Conservation (phyloP, 768 basidiomycete genomes). For the Leccinellum albellum region DNA sequence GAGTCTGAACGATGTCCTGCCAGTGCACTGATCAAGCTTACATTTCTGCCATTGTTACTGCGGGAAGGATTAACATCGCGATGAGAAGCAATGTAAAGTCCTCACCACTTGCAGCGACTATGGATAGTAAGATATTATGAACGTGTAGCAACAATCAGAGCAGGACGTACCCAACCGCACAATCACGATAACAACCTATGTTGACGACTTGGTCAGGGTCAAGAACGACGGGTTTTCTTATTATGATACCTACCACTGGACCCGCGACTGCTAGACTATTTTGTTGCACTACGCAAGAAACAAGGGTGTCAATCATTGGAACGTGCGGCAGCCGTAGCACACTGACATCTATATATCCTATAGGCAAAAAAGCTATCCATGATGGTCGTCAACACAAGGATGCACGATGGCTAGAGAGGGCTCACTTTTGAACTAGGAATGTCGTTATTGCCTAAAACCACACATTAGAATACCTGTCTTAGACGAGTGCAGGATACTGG, state of each 20-base stretch:
- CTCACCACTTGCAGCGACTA: constrained; percentile 24
- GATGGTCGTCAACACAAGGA: background rate
- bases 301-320: background rate
- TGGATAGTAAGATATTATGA: background rate
- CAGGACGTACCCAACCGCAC: constrained; percentile 15
- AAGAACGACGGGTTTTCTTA: background rate
- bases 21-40: constrained; percentile 4
- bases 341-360: constrained; percentile 24
- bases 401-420: background rate
- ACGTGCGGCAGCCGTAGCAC: background rate
- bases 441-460: constrained; percentile 19
- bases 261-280: constrained; percentile 11
- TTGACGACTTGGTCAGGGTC: background rate
- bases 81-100: background rate
- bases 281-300: constrained; percentile 11
- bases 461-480: background rate
- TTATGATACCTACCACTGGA: constrained; percentile 11
- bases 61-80: background rate
- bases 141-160: background rate
- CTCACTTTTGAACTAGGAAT: constrained; percentile 23
- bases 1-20: background rate
- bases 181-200: constrained; percentile 16
- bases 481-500: background rate
- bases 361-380: constrained; percentile 22
- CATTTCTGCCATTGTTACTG: constrained; percentile 24